phyloP scores from a whole-genome alignment of 495 filamentous ascomycete species.

The Delitschia confertaspora region DNA sequence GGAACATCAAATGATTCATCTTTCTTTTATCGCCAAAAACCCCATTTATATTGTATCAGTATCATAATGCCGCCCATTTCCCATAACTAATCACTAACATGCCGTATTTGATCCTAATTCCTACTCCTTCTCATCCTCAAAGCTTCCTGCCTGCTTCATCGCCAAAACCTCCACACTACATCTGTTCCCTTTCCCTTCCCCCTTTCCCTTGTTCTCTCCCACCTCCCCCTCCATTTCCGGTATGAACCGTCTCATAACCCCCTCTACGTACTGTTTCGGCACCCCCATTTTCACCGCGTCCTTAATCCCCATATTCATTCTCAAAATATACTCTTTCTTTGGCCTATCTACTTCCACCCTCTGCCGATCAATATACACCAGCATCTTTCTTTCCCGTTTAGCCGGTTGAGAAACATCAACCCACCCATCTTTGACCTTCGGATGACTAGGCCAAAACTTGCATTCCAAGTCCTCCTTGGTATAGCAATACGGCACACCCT shows the following conservation, averaged over 20 bases:
- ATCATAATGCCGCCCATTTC: no score
- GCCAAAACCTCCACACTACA: constrained; percentile 15
- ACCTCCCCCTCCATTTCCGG: constrained; percentile 29
- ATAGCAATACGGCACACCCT: constrained; percentile 53
- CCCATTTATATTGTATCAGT: no score
- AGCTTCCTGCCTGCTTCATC: constrained; percentile 29
- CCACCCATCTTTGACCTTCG: not conserved
- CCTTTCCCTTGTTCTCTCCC: not conserved
- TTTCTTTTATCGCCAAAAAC: no score
- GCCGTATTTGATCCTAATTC: no score
- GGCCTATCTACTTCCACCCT: constrained; percentile 38
- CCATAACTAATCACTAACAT: no score
- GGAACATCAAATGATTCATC: no score
- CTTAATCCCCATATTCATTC: constrained; percentile 59
- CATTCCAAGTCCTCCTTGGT: constrained; percentile 37
- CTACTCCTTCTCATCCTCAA: constrained; percentile 34
- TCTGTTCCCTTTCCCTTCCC: constrained; percentile 4
- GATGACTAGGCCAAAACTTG: constrained; percentile 36
- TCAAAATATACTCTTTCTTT: constrained; percentile 53
- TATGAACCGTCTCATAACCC: constrained; percentile 51
- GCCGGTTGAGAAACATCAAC: constrained; percentile 1
- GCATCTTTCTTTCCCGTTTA: constrained; percentile 27
- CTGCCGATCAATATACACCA: constrained; percentile 53
- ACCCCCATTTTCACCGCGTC: constrained; percentile 53
- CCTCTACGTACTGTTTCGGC: constrained; percentile 47